Evolutionary conservation across 768 basidiomycete species (phyloP).

Genomic region (Suillus cothurnatus): DNA sequence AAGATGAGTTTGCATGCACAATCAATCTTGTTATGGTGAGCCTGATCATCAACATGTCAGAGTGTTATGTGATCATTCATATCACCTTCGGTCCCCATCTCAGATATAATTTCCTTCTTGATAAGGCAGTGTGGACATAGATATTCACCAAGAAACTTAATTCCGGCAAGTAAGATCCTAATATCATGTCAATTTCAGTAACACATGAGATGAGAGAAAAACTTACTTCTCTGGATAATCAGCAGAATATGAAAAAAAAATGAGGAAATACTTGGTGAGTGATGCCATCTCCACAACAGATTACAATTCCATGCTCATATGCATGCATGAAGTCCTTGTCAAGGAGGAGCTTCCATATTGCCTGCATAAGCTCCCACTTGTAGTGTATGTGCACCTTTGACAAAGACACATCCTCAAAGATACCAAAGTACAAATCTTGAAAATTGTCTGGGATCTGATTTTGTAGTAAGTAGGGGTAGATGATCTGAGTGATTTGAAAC

Average conservation of each 20-base stretch:
- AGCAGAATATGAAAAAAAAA: constrained; percentile 23
- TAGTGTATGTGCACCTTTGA: neutral
- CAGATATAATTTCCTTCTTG: constrained; percentile 1
- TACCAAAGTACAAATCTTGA: neutral
- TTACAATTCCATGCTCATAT: neutral
- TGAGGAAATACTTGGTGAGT: neutral
- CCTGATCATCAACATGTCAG: neutral
- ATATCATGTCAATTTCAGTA: neutral
- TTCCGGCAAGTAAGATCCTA: constrained; percentile 22
- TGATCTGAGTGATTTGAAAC: neutral
- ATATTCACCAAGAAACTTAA: constrained; percentile 25
- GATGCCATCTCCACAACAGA: neutral
- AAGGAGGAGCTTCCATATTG: neutral
- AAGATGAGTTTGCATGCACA: constrained; percentile 4
- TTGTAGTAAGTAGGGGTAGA: neutral
- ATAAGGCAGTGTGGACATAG: constrained; percentile 23
- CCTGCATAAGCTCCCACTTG: neutral
- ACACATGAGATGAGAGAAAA: neutral
- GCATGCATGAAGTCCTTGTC: neutral
- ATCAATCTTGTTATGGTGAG: neutral
- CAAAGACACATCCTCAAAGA: neutral
- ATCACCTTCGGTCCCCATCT: constrained; percentile 16
- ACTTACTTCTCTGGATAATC: constrained; percentile 25
- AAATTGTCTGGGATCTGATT: neutral
- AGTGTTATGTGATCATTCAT: neutral